Evolutionary conservation across 2,329 filamentous ascomycete species (phyloP).

Genomic region (Nemania sp.): DNA sequence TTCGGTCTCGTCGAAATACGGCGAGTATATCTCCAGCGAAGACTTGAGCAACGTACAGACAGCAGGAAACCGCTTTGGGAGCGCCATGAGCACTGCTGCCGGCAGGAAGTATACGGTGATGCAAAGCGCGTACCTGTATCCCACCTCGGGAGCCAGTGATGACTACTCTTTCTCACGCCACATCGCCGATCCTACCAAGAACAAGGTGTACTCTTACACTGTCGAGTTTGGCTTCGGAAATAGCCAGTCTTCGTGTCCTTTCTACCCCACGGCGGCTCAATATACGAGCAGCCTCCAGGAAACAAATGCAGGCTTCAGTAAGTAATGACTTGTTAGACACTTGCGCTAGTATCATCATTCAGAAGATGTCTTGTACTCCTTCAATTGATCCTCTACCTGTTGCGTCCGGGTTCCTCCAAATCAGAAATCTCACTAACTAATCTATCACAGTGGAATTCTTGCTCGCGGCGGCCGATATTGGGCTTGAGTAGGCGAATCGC

Average conservation of each 20-base stretch:
- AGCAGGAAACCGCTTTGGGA: conserved; percentile 42
- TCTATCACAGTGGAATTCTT: conserved; percentile 45
- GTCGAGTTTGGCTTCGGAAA: conserved; percentile 53
- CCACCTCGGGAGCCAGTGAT: conserved; percentile 49
- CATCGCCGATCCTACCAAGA: conserved; percentile 42
- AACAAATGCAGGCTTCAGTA: conserved; percentile 48
- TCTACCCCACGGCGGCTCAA: conserved; percentile 49
- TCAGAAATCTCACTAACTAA: background rate
- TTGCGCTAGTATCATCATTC: background rate
- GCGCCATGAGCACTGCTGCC: conserved; percentile 46
- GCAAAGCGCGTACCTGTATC: conserved; percentile 48
- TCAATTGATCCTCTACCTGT: background rate
- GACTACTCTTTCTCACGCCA: conserved; percentile 53
- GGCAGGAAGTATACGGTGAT: conserved; percentile 44
- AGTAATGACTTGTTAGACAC: background rate
- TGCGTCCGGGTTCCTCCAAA: background rate
- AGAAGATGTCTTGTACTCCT: background rate
- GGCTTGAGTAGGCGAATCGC: conserved; percentile 24
- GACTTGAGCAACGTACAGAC: conserved; percentile 43
- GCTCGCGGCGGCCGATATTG: conserved; percentile 33
- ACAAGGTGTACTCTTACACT: conserved; percentile 47
- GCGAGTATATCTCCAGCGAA: conserved; percentile 48
- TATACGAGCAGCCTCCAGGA: conserved; percentile 51
- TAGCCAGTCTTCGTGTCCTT: conserved; percentile 41
- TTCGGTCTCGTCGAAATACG: conserved; percentile 44